These are phyloP conservation scores for Oryza nivara DNA, from an alignment of 176 grass and related monocot species.

Conservation along the genomic window DNA sequence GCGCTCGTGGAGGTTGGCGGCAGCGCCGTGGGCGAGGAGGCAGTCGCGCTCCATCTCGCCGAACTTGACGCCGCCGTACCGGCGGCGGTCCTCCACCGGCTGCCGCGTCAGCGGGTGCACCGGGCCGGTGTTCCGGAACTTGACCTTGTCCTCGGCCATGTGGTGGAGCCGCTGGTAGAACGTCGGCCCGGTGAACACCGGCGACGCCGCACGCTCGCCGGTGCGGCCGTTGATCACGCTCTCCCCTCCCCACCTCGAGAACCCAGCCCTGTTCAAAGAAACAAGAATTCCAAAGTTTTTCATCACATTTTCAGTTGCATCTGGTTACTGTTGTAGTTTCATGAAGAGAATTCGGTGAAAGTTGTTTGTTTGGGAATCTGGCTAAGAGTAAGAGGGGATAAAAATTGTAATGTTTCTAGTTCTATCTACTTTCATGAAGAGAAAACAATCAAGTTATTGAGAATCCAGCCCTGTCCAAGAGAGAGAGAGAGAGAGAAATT, in stretches of 20 bases:
- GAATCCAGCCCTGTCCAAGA: too few species aligned
- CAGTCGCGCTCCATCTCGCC: slow-evolving; percentile 77
- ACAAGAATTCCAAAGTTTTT: neutral
- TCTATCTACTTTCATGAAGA: too few species aligned
- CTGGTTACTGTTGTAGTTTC: neutral
- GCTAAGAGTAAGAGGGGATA: too few species aligned
- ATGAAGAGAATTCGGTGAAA: too few species aligned
- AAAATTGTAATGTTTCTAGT: too few species aligned
- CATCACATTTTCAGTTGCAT: neutral
- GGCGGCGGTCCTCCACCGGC: slow-evolving; percentile 60
- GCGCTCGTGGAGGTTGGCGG: slow-evolving; percentile 64
- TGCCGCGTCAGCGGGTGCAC: slow-evolving; percentile 76
- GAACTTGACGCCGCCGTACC: slow-evolving; percentile 73
- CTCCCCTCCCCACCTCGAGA: slow-evolving; percentile 71
- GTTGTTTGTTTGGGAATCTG: too few species aligned
- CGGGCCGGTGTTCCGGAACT: slow-evolving; percentile 78
- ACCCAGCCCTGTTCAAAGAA: slow-evolving; percentile 63
- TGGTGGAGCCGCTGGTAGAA: slow-evolving; percentile 91
- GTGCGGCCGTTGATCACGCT: slow-evolving; percentile 80
- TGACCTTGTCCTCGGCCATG: slow-evolving; percentile 96
- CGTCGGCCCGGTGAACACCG: slow-evolving; percentile 85
- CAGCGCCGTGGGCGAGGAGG: slow-evolving; percentile 68
- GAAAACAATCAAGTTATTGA: too few species aligned
- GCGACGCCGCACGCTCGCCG: slow-evolving; percentile 63
- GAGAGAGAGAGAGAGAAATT: too few species aligned